Percentiles rank a stretch among this genome's conserved stretches.
phyloP scores from a whole-genome alignment of 345 rosid genomes.

The Linum usitatissimum region DNA sequence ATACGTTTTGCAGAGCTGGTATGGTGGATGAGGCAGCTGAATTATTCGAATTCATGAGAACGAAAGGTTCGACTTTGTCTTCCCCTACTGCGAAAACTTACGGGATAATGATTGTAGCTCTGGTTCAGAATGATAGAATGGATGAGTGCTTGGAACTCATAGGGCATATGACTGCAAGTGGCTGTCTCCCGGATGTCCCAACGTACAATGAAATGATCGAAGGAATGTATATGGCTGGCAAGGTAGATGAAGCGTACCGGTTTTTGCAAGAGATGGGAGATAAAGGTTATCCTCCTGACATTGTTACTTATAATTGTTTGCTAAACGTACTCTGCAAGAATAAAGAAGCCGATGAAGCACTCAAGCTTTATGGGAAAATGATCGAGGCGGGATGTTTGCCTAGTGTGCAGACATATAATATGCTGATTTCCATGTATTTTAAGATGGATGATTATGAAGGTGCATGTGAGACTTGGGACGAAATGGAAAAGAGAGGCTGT shows the following conservation, averaged over 20 bases:
- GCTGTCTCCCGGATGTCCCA: conserved; percentile 87
- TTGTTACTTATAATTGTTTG: conserved; percentile 82
- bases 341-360: conserved; percentile 54
- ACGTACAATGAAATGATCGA: conserved; percentile 71
- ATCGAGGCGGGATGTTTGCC: conserved; percentile 55
- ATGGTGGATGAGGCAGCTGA: conserved; percentile 68
- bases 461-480: conserved; percentile 68
- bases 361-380: conserved; percentile 57
- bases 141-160: conserved; percentile 60
- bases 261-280: conserved; percentile 75
- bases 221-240: conserved; percentile 74
- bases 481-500: conserved; percentile 63
- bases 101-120: conserved; percentile 38
- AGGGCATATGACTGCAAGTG: conserved; percentile 60
- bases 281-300: conserved; percentile 81
- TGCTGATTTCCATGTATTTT: conserved; percentile 73
- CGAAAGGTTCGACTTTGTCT: conserved; percentile 62
- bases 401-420: conserved; percentile 78
- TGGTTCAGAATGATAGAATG: conserved; percentile 33
- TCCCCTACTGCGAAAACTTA: conserved; percentile 84
- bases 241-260: conserved; percentile 62
- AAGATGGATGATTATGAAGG: conserved; percentile 57
- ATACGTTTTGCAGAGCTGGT: conserved; percentile 71
- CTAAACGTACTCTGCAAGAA: conserved; percentile 74
- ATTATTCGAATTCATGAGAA: conserved; percentile 76